phyloP scores from a whole-genome alignment of 2,329 filamentous ascomycete species.

The Sporothrix pallida region DNA sequence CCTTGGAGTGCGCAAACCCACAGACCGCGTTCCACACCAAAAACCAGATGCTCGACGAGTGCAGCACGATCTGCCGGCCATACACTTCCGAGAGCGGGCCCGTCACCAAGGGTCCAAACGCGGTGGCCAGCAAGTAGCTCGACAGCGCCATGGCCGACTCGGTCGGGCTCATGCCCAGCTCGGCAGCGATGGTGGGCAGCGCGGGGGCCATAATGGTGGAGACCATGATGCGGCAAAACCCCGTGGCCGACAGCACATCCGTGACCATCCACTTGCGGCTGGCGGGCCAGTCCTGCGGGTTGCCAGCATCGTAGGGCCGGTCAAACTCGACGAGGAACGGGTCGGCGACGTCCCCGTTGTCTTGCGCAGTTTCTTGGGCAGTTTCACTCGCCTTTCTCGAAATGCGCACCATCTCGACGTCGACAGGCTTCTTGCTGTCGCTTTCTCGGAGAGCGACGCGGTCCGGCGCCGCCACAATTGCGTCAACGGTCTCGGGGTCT shows the following conservation, averaged over 20 bases:
- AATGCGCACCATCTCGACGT: no score
- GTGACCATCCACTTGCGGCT: conserved; percentile 8
- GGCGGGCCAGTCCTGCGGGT: not conserved
- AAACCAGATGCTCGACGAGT: conserved; percentile 56
- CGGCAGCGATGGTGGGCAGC: conserved; percentile 1
- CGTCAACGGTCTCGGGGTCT: no score
- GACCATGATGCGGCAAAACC: conserved; percentile 19
- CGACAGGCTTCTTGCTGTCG: no score
- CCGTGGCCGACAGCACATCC: conserved; percentile 3
- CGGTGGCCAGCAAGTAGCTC: conserved; percentile 15
- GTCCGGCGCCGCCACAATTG: no score
- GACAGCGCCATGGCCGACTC: conserved; percentile 21
- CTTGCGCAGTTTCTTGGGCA: no score
- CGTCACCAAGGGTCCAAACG: conserved; percentile 51
- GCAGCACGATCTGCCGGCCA: conserved; percentile 51
- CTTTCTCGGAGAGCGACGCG: no score
- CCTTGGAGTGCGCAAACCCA: conserved; percentile 49
- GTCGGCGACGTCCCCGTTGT: not conserved
- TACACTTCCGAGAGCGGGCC: conserved; percentile 57
- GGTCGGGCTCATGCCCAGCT: conserved; percentile 21
- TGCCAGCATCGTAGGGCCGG: not conserved
- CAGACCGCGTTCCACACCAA: conserved; percentile 56
- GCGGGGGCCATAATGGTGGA: conserved; percentile 15
- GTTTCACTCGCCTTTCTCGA: no score
- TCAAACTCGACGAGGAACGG: not conserved